Evolutionary conservation across 768 basidiomycete species (phyloP).

Genomic region (Kwoniella botswanensis): DNA sequence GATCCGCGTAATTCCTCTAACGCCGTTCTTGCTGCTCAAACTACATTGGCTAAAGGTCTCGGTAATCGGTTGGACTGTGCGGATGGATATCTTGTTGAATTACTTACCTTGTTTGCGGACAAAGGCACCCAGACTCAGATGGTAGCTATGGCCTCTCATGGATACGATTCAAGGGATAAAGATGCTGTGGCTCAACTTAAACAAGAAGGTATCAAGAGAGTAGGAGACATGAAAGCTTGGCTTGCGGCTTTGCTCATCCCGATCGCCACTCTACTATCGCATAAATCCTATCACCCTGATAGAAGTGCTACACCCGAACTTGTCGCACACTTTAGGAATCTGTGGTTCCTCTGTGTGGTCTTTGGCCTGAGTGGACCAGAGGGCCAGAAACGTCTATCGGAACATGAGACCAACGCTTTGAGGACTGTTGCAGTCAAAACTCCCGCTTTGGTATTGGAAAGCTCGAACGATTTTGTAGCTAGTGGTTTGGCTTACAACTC

Average conservation of each 20-base stretch:
- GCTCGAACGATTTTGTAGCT: conserved; percentile 76
- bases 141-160: conserved; percentile 61
- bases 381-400: conserved; percentile 63
- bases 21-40: conserved; percentile 91
- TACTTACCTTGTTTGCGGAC: conserved; percentile 83
- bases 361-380: conserved; percentile 72
- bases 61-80: conserved; percentile 75
- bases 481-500: conserved; percentile 93
- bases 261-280: conserved; percentile 82
- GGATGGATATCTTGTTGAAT: conserved; percentile 78
- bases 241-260: conserved; percentile 86
- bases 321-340: conserved; percentile 80
- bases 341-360: conserved; percentile 91
- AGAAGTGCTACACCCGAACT: conserved; percentile 66
- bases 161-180: conserved; percentile 68
- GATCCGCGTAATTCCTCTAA: conserved; percentile 88
- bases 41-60: conserved; percentile 80
- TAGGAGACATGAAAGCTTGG: conserved; percentile 70
- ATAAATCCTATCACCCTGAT: conserved; percentile 71
- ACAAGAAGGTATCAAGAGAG: conserved; percentile 49
- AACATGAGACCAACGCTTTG: conserved; percentile 78
- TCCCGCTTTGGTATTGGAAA: conserved; percentile 80
- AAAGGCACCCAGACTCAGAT: conserved; percentile 91
- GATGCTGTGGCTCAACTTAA: conserved; percentile 34
- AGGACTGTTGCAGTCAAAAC: conserved; percentile 82